Evolutionary conservation across 2,329 filamentous ascomycete genomes (phyloP), one percentile per base, ranked within the genome.

Genomic region (Myriosclerotinia duriaeana): DNA sequence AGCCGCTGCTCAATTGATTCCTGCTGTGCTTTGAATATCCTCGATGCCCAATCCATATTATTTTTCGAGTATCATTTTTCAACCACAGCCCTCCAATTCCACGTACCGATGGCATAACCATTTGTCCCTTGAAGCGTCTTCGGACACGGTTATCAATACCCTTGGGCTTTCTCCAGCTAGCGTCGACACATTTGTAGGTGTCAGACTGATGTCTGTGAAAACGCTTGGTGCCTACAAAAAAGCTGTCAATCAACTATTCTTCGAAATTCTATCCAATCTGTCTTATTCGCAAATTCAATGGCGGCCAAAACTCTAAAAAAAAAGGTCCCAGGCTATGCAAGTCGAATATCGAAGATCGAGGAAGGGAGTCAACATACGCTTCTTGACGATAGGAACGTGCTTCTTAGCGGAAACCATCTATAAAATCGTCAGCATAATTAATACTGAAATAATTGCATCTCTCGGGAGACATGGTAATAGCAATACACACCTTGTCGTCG

Each of bases 351-450:
- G 54, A 65, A 38, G 20, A 61, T 65, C 54, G 64, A 60, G 48
- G 44, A n/a, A 40, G 38, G 53, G 48, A 54, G 53, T 64, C 75
- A 78, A 93, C 92, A 80, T 94, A 96, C 93, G 93, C 93, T 99
- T 99, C 92, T 99, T 99, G 80, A 99, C 92, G 88, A 99, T 99
- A 79, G 93, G 90, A 81, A 98, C 89, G 85, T 98, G 95, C 88
- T 96, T 96, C 91, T 96, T 96, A 84, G 94, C 91, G 90, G 93
- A 88, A 87, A 94, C 93, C 95, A 98, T 98, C 93, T 94, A 53
- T 72, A 75, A 72, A 55, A 74, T 55, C 34, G 52, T 50, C 50
- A 64, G 63, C 60, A 68, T 46, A 30, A 66, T 38, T 26, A n/a
- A 2, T 14, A 53, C 44, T 60, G 8, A 56, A 5, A 3, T 48